Base-by-base conservation (phyloP, 2,329 filamentous ascomycete species). In the Trichophaea hybrida region DNA sequence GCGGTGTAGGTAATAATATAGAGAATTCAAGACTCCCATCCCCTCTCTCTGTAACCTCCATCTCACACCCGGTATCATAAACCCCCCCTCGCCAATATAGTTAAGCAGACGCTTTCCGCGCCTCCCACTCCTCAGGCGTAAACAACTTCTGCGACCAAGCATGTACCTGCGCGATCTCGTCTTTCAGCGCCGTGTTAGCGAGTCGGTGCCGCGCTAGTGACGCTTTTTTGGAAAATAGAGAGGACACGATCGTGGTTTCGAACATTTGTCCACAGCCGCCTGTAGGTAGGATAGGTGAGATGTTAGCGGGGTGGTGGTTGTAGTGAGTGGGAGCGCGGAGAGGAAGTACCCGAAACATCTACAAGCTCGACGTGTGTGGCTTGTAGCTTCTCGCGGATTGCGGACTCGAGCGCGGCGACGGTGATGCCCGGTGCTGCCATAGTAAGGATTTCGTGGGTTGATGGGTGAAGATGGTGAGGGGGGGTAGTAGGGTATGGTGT, bases 61-160 rank as follows among this genome's bases (percentile, higher is more conserved):
- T 24, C 24, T 24, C 24, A 3, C 24, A 24, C 24, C 24, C 24
- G 1, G 24, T 24, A 24, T 24, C 24, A 24, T 24, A 24, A 24
- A 24, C 24, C 24, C 24, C 24, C 24, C 24, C 24, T 24, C 24
- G n/a, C 24, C 24, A 24, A 24, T 24, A 24, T 24, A 24, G 1
- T 24, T 24, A 24, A 24, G 24, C 24, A 24, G 24, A 24, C 24
- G 24, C 24, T 37, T 40, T 5, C 31, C 34, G 24, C 35, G 13
- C 13, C 51, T 13, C 53, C 53, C 53, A 94, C 75, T 96, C 88
- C 69, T 89, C 87, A 0, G 88, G 87, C 6, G 90, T 96, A 75
- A 89, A 86, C 72, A 90, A 95, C 74, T 89, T 94, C 33, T 89
- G 88, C 59, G 88, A 94, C 90, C 90, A 96, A 43, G 90, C 90